phyloP scores from a whole-genome alignment of 2,329 filamentous ascomycete species.

The Purpureocillium takamizusanense region DNA sequence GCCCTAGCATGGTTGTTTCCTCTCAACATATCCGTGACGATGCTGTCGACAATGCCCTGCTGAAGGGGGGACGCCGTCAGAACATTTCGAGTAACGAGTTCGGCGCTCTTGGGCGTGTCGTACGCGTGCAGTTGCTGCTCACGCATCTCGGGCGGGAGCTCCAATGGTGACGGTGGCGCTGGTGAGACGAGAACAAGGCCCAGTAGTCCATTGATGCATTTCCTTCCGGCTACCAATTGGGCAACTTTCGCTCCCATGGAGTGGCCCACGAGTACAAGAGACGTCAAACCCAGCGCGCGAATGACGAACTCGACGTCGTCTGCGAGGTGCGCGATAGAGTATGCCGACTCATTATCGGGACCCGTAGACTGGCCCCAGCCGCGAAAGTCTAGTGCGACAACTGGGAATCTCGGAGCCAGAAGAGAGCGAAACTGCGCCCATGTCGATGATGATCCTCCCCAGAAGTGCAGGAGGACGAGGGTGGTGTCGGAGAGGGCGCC shows the following conservation, averaged over 20 bases:
- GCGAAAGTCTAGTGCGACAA: conserved; percentile 3
- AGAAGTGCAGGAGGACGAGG: conserved; percentile 8
- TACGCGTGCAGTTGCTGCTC: conserved; percentile 6
- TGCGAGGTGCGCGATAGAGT: conserved; percentile 4
- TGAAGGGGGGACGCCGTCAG: neutral
- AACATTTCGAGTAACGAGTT: conserved; percentile 4
- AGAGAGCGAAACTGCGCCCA: conserved; percentile 1
- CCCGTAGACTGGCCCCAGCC: conserved; percentile 7
- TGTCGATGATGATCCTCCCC: conserved; percentile 5
- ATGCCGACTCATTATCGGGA: neutral
- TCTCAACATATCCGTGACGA: conserved; percentile 5
- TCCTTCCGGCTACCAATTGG: conserved; percentile 2
- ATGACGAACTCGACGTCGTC: conserved; percentile 4
- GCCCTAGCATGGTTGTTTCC: conserved; percentile 1
- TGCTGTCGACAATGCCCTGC: neutral
- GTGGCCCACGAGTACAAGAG: conserved; percentile 4
- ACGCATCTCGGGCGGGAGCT: conserved; percentile 2
- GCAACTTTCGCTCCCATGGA: conserved; percentile 7
- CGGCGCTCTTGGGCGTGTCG: conserved; percentile 1
- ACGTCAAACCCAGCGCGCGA: neutral
- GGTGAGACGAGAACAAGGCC: conserved; percentile 3
- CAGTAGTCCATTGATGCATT: neutral
- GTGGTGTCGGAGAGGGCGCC: neutral
- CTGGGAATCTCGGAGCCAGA: neutral
- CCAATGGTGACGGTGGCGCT: conserved; percentile 5